These are phyloP conservation scores for Fusarium sp. DNA, from an alignment of 2,329 filamentous ascomycete species.

Conservation along the genomic window DNA sequence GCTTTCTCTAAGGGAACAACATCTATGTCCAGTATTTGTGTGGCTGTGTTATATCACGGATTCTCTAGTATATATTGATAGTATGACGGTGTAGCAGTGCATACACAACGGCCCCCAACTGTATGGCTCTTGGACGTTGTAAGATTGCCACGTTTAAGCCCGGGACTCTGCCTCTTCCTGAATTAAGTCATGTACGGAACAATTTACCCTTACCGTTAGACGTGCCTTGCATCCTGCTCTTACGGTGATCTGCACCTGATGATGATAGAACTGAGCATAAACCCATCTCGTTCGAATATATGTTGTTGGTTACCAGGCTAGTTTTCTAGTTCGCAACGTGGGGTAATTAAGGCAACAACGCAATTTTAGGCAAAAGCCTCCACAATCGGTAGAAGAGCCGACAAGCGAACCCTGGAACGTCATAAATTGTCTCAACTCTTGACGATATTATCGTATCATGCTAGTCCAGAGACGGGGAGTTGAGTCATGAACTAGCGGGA, in stretches of 20 bases:
- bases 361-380: constrained; percentile 46
- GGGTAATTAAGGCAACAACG: constrained; percentile 10
- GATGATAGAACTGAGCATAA: constrained; percentile 1
- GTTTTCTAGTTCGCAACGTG: constrained; percentile 12
- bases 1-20: no score
- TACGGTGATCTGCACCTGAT: constrained; percentile 27
- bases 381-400: constrained; percentile 29
- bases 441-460: constrained; percentile 12
- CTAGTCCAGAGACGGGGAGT: constrained; percentile 5
- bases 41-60: constrained; percentile 30
- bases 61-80: constrained; percentile 30
- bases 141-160: constrained; percentile 20
- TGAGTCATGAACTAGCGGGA: constrained; percentile 28
- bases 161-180: neutral
- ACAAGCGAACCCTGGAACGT: constrained; percentile 18
- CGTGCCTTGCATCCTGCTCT: constrained; percentile 35
- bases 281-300: neutral
- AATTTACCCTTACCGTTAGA: constrained; percentile 1
- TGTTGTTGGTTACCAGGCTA: constrained; percentile 5
- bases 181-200: neutral
- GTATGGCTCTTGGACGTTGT: constrained; percentile 16
- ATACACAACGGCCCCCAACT: constrained; percentile 29
- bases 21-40: neutral
- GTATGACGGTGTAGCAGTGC: constrained; percentile 29
- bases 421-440: constrained; percentile 5